Base-by-base conservation (phyloP, 73 alveolate genomes). In the Paramecium octaurelia region DNA sequence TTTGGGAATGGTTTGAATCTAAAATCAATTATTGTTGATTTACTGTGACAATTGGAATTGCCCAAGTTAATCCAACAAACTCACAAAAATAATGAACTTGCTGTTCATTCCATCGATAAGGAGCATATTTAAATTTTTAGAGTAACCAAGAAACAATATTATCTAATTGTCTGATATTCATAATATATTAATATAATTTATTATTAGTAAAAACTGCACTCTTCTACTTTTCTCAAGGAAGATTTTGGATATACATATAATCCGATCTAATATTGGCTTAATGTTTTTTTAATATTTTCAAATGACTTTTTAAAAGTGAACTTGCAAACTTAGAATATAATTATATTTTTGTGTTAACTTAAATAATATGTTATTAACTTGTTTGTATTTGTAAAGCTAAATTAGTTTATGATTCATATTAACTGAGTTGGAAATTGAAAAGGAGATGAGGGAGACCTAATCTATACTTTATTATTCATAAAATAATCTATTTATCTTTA, bases 141-240 rank as follows among this genome's bases (percentile, higher is more conserved):
- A 80, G 75, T n/a, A 80, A 35, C 75, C 43, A 44, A n/a, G 70
- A 80, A 80, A 80, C 57, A 35, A 80, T 80, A 43, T 11, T 23
- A 44, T 80, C 91, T 42, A 80, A 40, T 80, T 80, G 34, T 80
- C 91, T 80, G 34, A 80, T 80, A 80, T 80, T 80, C 91, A 80
- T 80, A 12, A 68, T 31, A 31, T 68, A 27, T 68, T 23, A 68
- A 68, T 24, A 68, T 54, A 7, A 54, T 54, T 54, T 54, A 54
- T 18, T 48, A 48, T 7, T 40, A 7, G 48, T 4, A 40, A 7
- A 40, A 40, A 40, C 48, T 40, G 10, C 48, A 40, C 12, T 40
- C 12, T 1, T 0, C 10, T 40, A 2, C 48, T 7, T 7, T 40
- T 6, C 8, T 40, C 48, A 6, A 7, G 16, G 0, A 7, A 8